phyloP scores from a whole-genome alignment of 139 green algal species.

The Volvox africanus region DNA sequence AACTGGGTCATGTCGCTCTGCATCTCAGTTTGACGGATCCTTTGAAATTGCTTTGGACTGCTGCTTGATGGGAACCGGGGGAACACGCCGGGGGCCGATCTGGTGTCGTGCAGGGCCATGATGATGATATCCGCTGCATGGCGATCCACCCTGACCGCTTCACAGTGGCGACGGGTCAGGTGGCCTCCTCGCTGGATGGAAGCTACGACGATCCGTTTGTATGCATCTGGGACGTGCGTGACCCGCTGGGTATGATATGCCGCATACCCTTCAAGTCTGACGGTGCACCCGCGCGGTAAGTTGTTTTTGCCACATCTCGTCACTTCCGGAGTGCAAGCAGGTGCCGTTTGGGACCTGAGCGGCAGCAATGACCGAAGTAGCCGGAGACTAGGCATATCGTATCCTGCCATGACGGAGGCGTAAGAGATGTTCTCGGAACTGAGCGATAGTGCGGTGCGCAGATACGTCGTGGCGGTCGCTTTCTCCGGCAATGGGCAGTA shows the following conservation, averaged over 20 bases:
- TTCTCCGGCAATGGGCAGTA: conserved; percentile 70
- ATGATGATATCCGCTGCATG: conserved; percentile 81
- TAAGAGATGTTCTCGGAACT: too few relatives aligned
- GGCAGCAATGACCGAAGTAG: too few relatives aligned
- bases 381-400: too few relatives aligned
- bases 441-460: background rate
- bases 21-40: too few relatives aligned
- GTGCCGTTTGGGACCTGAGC: too few relatives aligned
- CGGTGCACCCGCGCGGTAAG: conserved; percentile 42
- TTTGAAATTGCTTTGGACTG: too few relatives aligned
- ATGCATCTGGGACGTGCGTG: conserved; percentile 73
- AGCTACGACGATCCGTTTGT: conserved; percentile 58
- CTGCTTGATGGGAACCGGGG: too few relatives aligned
- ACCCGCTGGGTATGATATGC: conserved; percentile 47
- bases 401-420: too few relatives aligned
- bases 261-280: conserved; percentile 60
- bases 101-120: conserved; percentile 66
- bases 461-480: conserved; percentile 62
- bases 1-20: too few relatives aligned
- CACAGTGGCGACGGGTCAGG: conserved; percentile 68
- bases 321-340: too few relatives aligned
- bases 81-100: too few relatives aligned
- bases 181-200: conserved; percentile 43
- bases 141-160: conserved; percentile 65
- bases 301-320: too few relatives aligned